phyloP scores from a whole-genome alignment of 2,329 filamentous ascomycete genomes.

The Nothopassalora personata region DNA sequence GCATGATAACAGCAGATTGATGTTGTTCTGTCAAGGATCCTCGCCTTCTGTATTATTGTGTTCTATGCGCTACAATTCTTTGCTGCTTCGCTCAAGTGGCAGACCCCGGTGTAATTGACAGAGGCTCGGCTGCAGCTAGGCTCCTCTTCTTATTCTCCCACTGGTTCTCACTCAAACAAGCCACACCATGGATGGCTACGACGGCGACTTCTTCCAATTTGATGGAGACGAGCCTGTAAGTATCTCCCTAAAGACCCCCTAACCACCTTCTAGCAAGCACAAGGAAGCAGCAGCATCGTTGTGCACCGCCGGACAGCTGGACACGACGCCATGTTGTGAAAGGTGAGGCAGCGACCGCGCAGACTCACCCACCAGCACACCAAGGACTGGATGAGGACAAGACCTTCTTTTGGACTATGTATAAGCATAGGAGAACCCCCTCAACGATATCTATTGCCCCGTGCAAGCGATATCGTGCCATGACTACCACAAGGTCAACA shows the following conservation, averaged over 20 bases:
- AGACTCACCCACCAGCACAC: not conserved
- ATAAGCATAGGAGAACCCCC: not conserved
- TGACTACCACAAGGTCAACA: not conserved
- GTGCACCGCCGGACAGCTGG: not conserved
- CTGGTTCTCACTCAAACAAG: not conserved
- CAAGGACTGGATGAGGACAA: not conserved
- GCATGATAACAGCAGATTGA: not conserved
- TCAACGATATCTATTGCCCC: not conserved
- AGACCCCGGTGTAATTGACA: not conserved
- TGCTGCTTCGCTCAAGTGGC: not conserved
- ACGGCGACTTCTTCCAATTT: too few relatives aligned
- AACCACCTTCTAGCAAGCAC: not conserved
- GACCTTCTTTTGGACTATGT: not conserved
- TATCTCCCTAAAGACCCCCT: not conserved
- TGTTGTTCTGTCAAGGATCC: not conserved
- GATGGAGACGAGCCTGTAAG: not conserved
- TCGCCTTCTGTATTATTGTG: not conserved
- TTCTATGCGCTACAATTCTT: not conserved
- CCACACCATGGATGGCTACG: not conserved
- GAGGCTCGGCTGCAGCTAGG: not conserved
- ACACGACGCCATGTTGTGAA: not conserved
- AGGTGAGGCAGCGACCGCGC: not conserved
- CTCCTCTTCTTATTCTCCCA: not conserved
- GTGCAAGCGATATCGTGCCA: not conserved
- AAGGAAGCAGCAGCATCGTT: not conserved